A percentile compares a stretch with the other conserved stretches of the same genome.
Conservation (phyloP, 768 basidiomycete species). For the Auricularia auricula-judae region DNA sequence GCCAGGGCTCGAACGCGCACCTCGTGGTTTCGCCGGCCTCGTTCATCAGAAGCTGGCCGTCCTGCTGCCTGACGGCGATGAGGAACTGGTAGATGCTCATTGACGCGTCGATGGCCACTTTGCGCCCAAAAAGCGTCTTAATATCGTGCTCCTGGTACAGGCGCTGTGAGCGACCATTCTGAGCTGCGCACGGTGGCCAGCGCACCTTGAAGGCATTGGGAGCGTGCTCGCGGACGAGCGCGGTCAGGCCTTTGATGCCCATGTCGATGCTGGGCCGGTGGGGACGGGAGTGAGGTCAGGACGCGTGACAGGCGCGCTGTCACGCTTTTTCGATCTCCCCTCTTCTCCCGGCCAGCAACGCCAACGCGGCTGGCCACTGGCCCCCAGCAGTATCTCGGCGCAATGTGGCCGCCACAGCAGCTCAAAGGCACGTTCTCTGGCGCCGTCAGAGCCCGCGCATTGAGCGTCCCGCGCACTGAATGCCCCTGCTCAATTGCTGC, state of each 20-base stretch:
- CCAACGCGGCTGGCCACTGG: too few species aligned
- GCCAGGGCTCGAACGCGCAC: slow-evolving; percentile 16
- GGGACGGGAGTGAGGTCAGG: background rate
- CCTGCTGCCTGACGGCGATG: slow-evolving; percentile 92
- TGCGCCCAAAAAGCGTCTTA: slow-evolving; percentile 94
- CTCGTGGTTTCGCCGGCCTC: slow-evolving; percentile 96
- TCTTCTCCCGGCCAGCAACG: too few species aligned
- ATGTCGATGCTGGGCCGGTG: slow-evolving; percentile 24
- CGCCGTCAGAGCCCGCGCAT: too few species aligned
- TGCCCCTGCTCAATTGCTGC: too few species aligned
- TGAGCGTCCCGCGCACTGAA: too few species aligned
- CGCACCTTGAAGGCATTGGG: slow-evolving; percentile 60
- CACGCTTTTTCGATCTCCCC: background rate
- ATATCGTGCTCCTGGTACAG: slow-evolving; percentile 70
- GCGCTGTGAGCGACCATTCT: background rate
- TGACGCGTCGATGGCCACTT: slow-evolving; percentile 97
- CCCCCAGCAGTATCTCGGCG: too few species aligned
- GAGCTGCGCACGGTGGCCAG: background rate
- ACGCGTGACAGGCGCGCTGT: background rate
- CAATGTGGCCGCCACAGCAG: too few species aligned
- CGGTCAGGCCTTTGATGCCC: slow-evolving; percentile 96
- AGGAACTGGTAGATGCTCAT: slow-evolving; percentile 98
- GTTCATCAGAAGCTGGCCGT: slow-evolving; percentile 93
- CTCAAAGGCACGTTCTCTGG: too few species aligned
- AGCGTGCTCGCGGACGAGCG: slow-evolving; percentile 79